phyloP scores from a whole-genome alignment of 2,329 filamentous ascomycete genomes.

The Lasiodiplodia hormozganensis region DNA sequence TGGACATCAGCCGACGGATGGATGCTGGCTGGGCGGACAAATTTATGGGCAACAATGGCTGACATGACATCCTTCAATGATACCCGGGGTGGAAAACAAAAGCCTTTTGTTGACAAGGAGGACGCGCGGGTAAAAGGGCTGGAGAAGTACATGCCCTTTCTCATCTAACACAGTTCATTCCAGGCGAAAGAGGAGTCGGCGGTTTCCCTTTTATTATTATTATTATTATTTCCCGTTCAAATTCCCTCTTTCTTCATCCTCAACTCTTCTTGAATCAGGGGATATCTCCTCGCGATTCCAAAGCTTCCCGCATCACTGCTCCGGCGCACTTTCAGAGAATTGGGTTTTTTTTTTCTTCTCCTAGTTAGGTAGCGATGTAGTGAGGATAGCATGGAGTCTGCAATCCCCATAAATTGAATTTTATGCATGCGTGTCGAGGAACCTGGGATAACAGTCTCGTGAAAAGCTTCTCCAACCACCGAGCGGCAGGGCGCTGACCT shows the following conservation, averaged over 20 bases:
- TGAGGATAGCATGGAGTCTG: background rate
- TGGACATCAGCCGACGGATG: background rate
- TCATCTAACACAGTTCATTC: background rate
- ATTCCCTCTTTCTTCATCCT: background rate
- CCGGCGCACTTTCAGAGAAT: background rate
- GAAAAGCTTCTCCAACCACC: background rate
- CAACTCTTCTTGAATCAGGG: background rate
- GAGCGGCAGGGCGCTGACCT: too few species aligned
- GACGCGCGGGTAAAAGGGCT: background rate
- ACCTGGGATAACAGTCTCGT: background rate
- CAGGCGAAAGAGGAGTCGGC: background rate
- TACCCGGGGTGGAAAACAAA: constrained; percentile 2
- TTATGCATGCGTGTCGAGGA: background rate
- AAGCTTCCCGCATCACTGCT: background rate
- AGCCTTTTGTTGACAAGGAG: background rate
- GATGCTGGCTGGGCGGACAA: background rate
- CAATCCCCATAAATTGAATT: background rate
- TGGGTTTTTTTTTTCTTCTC: background rate
- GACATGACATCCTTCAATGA: constrained; percentile 12
- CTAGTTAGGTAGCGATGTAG: background rate
- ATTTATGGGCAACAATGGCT: constrained; percentile 7
- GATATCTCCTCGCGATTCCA: background rate
- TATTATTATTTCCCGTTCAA: background rate
- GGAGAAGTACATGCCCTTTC: background rate
- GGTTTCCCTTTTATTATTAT: background rate